Evolutionary conservation across 2,329 filamentous ascomycete genomes (phyloP).

Genomic region (Ceratocystis papillata): DNA sequence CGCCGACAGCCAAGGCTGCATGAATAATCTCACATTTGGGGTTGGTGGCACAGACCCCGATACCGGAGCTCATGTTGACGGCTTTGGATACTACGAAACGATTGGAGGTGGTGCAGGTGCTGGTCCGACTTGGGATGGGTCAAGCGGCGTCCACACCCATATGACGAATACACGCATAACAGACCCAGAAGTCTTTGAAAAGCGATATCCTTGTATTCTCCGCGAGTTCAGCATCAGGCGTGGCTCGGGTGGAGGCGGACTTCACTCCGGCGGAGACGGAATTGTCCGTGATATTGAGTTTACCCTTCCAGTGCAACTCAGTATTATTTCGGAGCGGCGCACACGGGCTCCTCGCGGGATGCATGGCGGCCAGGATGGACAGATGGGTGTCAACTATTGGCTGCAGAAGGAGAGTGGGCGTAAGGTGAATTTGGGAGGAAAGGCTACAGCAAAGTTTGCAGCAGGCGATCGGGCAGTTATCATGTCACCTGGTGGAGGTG

Average conservation of each 20-base stretch:
- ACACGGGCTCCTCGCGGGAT: slow-evolving; percentile 63
- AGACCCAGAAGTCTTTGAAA: slow-evolving; percentile 38
- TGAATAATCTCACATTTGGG: slow-evolving; percentile 76
- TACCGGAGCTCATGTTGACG: slow-evolving; percentile 31
- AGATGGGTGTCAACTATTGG: slow-evolving; percentile 79
- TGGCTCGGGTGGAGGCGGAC: slow-evolving; percentile 54
- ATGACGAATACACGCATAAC: slow-evolving; percentile 76
- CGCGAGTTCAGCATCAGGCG: slow-evolving; percentile 56
- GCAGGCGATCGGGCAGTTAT: slow-evolving; percentile 69
- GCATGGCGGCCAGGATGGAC: slow-evolving; percentile 67
- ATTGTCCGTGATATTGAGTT: slow-evolving; percentile 72
- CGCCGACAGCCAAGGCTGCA: slow-evolving; percentile 68
- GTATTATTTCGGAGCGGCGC: slow-evolving; percentile 65
- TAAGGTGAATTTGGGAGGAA: slow-evolving; percentile 62
- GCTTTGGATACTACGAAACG: slow-evolving; percentile 51
- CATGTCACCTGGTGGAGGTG: slow-evolving; percentile 67
- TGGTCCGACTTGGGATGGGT: slow-evolving; percentile 43
- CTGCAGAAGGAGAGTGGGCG: slow-evolving; percentile 60
- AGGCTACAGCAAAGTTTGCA: slow-evolving; percentile 69
- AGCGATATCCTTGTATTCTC: slow-evolving; percentile 58
- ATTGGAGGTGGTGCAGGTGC: slow-evolving; percentile 55
- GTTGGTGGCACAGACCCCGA: slow-evolving; percentile 44
- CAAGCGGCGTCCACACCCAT: slow-evolving; percentile 38
- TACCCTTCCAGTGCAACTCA: slow-evolving; percentile 62
- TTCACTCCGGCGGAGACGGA: slow-evolving; percentile 60